Evolutionary conservation across 768 basidiomycete species (phyloP), one percentile per base, ranked within the genome.

Genomic region (Candolleomyces efflorescens): DNA sequence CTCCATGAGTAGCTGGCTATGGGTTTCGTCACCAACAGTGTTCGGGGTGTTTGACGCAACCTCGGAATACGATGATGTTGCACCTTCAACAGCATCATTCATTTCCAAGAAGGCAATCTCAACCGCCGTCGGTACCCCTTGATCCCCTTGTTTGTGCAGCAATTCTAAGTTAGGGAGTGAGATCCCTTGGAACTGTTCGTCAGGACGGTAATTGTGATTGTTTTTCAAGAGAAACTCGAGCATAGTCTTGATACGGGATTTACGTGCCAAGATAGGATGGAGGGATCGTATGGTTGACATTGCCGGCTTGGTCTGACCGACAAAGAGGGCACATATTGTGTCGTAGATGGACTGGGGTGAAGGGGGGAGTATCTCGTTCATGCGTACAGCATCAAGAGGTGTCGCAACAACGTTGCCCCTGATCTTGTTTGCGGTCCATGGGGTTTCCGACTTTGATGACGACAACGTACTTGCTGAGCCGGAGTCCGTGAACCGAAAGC

Each of bases 1-100:
- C 37, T 65, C 64, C 60, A 64, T 67, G 26, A 64, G 18, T 0
- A 66, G 3, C 27, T n/a, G n/a, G n/a, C 27, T 9, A 27, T 27
- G 27, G 9, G 4, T 9, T 27, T 27, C 9, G 27, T 27, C 27
- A 27, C 9, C 27, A n/a, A n/a, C 27, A 27, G 27, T 27, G 27
- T 3, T 9, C 9, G 27, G 4, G 9, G 27, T 9, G 9, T n/a
- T n/a, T n/a, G n/a, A n/a, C n/a, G 27, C 27, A 27, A 27, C 27
- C 27, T 27, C 27, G 3, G 27, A 4, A 9, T 27, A 27, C 27
- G 9, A 27, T 27, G 27, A 27, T 27, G 27, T 27, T 27, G 27
- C 27, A 27, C 27, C 27, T 27, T 27, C 27, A 3, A 27, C 27
- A 3, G 27, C 27, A 27, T 27, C 9, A 27, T 27, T 27, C 4